A percentile compares a stretch with the other conserved stretches of the same genome.
phyloP scores from a whole-genome alignment of 73 alveolate genomes.

The Paramecium sexaurelia region DNA sequence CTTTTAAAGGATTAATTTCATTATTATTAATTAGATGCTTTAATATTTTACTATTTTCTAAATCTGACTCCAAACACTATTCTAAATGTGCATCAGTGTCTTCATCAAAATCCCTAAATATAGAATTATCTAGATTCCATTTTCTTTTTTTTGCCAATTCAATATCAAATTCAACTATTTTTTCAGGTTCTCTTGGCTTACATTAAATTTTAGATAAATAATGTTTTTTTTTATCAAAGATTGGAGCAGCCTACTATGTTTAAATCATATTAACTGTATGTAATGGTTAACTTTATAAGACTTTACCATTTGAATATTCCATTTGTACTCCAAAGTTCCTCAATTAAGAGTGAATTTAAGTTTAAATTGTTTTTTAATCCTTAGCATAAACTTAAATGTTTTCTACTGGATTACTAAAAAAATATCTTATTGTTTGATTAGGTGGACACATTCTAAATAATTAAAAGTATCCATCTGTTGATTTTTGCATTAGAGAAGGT shows the following conservation, averaged over 20 bases:
- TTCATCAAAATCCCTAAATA: slow-evolving; percentile 63
- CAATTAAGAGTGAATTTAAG: slow-evolving; percentile 7
- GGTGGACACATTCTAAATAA: slow-evolving; percentile 89
- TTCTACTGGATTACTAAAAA: slow-evolving; percentile 53
- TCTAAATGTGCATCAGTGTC: slow-evolving; percentile 68
- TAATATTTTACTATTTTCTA: slow-evolving; percentile 73
- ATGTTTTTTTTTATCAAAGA: slow-evolving; percentile 48
- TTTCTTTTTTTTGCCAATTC: slow-evolving; percentile 56
- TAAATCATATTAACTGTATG: slow-evolving; percentile 34
- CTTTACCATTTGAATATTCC: slow-evolving; percentile 1
- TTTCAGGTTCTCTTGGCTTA: slow-evolving; percentile 68
- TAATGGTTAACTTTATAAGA: slow-evolving; percentile 5
- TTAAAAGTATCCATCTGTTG: slow-evolving; percentile 72
- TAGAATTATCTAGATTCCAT: slow-evolving; percentile 56
- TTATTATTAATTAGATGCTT: slow-evolving; percentile 53
- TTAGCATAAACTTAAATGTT: slow-evolving; percentile 59
- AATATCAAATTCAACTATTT: background rate
- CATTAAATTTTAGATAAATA: slow-evolving; percentile 52
- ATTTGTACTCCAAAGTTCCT: slow-evolving; percentile 34
- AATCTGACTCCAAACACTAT: slow-evolving; percentile 84
- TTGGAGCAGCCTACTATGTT: slow-evolving; percentile 32
- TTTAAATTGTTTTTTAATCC: slow-evolving; percentile 49
- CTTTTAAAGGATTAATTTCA: slow-evolving; percentile 47
- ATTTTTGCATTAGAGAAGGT: slow-evolving; percentile 71
- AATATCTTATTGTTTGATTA: slow-evolving; percentile 71